A percentile compares a stretch with the other conserved stretches of the same genome.
These are phyloP conservation scores for Curvularia sp. DNA, from an alignment of 2,329 filamentous ascomycete genomes.

Conservation along the genomic window DNA sequence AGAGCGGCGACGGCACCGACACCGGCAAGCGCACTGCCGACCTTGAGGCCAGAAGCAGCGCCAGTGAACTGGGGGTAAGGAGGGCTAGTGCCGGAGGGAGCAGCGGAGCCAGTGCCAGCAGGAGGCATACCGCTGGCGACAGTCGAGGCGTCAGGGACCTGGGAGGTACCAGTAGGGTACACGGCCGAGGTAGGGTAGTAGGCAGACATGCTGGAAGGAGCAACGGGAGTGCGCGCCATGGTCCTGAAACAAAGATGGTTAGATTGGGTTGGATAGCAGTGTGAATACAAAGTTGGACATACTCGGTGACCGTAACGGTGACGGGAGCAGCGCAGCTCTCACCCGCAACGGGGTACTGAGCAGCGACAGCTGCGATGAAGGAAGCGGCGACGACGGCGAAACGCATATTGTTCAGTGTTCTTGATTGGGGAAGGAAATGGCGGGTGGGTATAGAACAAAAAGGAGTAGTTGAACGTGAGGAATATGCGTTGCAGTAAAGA, in stretches of 20 bases:
- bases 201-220: conserved; percentile 28
- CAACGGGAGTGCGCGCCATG: conserved; percentile 32
- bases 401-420: conserved; percentile 37
- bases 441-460: conserved; percentile 19
- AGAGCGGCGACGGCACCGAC: conserved; percentile 46
- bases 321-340: conserved; percentile 33
- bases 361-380: conserved; percentile 35
- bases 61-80: conserved; percentile 43
- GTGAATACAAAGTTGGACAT: conserved; percentile 16
- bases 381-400: conserved; percentile 42
- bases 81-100: conserved; percentile 33
- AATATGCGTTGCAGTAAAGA: conserved; percentile 18
- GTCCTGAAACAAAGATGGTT: conserved; percentile 20
- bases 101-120: conserved; percentile 24
- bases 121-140: neutral
- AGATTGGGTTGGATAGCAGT: neutral
- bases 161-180: conserved; percentile 13
- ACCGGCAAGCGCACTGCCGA: conserved; percentile 45
- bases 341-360: conserved; percentile 27
- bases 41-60: conserved; percentile 40
- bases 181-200: conserved; percentile 38
- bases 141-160: conserved; percentile 14
- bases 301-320: conserved; percentile 44
- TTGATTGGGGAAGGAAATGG: conserved; percentile 8
- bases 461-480: conserved; percentile 14